phyloP scores from a whole-genome alignment of 805 yeast species.

The Diddensiella transvaalensis region DNA sequence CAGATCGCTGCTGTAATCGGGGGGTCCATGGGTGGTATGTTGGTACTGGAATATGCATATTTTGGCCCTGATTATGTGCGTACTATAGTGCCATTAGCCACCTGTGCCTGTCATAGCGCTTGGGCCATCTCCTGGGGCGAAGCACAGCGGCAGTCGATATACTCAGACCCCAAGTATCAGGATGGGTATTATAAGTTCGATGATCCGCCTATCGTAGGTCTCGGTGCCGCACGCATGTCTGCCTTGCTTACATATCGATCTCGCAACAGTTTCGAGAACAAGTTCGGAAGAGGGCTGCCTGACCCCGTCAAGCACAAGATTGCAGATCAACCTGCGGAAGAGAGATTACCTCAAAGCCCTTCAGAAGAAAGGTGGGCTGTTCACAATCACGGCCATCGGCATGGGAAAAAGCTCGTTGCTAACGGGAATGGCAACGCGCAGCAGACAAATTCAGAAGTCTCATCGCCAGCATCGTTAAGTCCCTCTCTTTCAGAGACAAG shows the following conservation, averaged over 20 bases:
- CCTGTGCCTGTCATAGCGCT: slow-evolving; percentile 91
- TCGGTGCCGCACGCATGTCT: slow-evolving; percentile 97
- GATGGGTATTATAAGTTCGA: slow-evolving; percentile 80
- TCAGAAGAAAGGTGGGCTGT: slow-evolving; percentile 76
- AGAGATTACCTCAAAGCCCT: slow-evolving; percentile 36
- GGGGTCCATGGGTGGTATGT: slow-evolving; percentile 99
- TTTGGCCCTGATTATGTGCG: slow-evolving; percentile 65
- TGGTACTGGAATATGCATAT: slow-evolving; percentile 83
- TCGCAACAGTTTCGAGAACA: slow-evolving; percentile 82
- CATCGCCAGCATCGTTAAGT: slow-evolving; percentile 5
- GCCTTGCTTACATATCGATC: slow-evolving; percentile 91
- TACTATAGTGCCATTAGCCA: slow-evolving; percentile 78
- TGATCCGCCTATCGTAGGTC: slow-evolving; percentile 81
- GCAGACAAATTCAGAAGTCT: slow-evolving; percentile 1
- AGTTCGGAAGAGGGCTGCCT: slow-evolving; percentile 84
- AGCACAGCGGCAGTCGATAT: slow-evolving; percentile 94
- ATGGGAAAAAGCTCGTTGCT: slow-evolving; percentile 27
- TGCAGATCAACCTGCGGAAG: slow-evolving; percentile 23
- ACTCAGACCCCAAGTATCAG: slow-evolving; percentile 87
- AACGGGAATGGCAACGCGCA: slow-evolving; percentile 2
- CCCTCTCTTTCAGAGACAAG: neutral
- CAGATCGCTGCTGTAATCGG: slow-evolving; percentile 84
- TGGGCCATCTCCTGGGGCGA: slow-evolving; percentile 99
- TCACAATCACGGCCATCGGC: slow-evolving; percentile 78
- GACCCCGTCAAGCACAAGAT: slow-evolving; percentile 41